Percentiles rank a stretch among this genome's conserved stretches.
Conservation (phyloP, 2,329 filamentous ascomycete genomes). For the Colletotrichum cuscutae region DNA sequence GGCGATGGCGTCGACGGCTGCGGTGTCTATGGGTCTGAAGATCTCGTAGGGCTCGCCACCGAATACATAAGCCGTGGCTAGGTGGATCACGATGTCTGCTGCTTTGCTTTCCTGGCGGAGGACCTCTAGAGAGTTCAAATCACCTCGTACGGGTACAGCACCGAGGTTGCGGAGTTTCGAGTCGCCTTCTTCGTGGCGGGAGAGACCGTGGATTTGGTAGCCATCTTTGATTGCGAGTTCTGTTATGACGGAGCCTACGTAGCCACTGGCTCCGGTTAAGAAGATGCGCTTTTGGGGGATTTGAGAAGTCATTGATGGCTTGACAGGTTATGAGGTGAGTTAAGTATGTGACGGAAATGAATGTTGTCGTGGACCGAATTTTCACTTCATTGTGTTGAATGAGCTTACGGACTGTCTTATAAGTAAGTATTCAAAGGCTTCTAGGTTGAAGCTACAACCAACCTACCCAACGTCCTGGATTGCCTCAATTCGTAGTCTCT, state of each 20-base stretch:
- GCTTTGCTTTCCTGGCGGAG: conserved; percentile 48
- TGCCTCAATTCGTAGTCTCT: background rate
- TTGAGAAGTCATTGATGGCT: background rate
- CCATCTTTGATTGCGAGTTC: conserved; percentile 48
- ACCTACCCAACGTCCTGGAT: background rate
- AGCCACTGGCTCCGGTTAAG: conserved; percentile 53
- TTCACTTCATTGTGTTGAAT: background rate
- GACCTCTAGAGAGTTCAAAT: conserved; percentile 49
- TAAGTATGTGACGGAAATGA: background rate
- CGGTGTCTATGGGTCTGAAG: conserved; percentile 43
- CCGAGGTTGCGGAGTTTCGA: conserved; percentile 49
- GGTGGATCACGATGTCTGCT: conserved; percentile 55
- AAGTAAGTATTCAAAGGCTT: too few relatives aligned
- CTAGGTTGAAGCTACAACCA: background rate
- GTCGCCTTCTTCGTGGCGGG: conserved; percentile 41
- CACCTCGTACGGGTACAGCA: conserved; percentile 51
- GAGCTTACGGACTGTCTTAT: background rate
- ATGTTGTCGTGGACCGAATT: background rate
- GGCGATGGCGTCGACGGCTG: conserved; percentile 49
- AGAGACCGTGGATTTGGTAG: conserved; percentile 49
- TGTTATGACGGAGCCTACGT: conserved; percentile 49
- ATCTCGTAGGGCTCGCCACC: conserved; percentile 42
- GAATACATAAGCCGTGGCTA: conserved; percentile 49
- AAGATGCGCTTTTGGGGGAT: conserved; percentile 39
- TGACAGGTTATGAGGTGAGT: background rate